These are phyloP conservation scores for Helianthus tuberosus DNA, from an alignment of 129 eudicot species.

Conservation along the genomic window DNA sequence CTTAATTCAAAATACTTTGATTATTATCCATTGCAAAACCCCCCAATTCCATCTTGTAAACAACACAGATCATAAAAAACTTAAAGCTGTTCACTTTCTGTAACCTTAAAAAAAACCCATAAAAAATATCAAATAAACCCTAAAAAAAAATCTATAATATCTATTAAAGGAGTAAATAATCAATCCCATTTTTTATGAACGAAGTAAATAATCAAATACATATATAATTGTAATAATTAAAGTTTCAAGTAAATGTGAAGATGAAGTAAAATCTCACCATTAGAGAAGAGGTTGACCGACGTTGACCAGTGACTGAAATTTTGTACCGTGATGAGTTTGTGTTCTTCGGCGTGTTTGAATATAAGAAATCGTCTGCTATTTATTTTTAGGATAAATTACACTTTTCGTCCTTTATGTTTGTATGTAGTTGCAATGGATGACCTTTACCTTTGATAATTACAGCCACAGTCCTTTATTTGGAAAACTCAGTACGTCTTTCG, in stretches of 20 bases:
- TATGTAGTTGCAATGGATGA: no score
- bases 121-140: neutral
- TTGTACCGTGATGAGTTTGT: neutral
- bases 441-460: no score
- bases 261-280: neutral
- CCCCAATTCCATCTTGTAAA: neutral
- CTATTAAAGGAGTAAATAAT: neutral
- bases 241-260: neutral
- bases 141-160: neutral
- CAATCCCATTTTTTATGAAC: neutral
- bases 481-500: no score
- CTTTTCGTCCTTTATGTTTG: no score
- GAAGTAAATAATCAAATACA: neutral
- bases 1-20: neutral
- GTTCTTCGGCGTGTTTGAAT: neutral
- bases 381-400: no score
- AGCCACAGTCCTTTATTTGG: no score
- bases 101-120: neutral
- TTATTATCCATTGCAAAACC: neutral
- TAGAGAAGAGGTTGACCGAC: neutral
- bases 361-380: neutral
- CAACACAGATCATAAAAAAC: conserved; percentile 4
- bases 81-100: neutral
- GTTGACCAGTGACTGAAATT: neutral
- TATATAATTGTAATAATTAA: neutral